Percentiles rank a stretch among this genome's conserved stretches.
These are phyloP conservation scores for Hyphopichia buzzinii DNA, from an alignment of 1,139 yeast genomes.

Conservation along the genomic window DNA sequence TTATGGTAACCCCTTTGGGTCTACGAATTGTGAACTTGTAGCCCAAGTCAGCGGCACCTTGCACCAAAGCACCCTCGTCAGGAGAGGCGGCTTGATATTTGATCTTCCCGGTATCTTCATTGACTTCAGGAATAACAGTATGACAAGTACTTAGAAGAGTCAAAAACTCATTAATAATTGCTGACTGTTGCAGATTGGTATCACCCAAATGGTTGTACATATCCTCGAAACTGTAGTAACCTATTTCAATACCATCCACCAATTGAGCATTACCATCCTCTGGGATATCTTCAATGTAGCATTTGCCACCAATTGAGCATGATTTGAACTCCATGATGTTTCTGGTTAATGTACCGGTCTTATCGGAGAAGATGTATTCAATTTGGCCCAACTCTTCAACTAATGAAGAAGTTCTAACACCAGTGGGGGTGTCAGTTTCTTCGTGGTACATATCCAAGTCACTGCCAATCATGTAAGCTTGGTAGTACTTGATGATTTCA, in stretches of 20 bases:
- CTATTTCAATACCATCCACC: slow-evolving; percentile 77
- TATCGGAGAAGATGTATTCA: slow-evolving; percentile 92
- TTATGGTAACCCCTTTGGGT: slow-evolving; percentile 78
- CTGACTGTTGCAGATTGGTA: slow-evolving; percentile 47
- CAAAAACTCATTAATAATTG: slow-evolving; percentile 76
- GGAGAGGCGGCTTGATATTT: slow-evolving; percentile 99
- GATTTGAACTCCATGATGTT: slow-evolving; percentile 95
- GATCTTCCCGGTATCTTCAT: slow-evolving; percentile 56
- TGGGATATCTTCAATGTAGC: slow-evolving; percentile 86
- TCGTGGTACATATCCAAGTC: slow-evolving; percentile 92
- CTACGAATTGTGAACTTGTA: slow-evolving; percentile 80
- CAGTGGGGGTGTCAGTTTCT: slow-evolving; percentile 88
- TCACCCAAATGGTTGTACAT: slow-evolving; percentile 51
- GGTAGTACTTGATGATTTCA: slow-evolving; percentile 91
- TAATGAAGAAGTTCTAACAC: slow-evolving; percentile 89
- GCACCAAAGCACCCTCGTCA: slow-evolving; percentile 97
- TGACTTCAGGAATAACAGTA: slow-evolving; percentile 91
- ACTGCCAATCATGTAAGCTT: slow-evolving; percentile 89
- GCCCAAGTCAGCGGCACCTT: slow-evolving; percentile 87
- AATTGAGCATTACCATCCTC: slow-evolving; percentile 79
- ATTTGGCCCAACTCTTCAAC: slow-evolving; percentile 97
- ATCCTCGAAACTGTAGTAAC: slow-evolving; percentile 72
- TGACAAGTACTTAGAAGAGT: slow-evolving; percentile 90
- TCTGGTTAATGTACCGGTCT: slow-evolving; percentile 93
- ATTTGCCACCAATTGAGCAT: slow-evolving; percentile 90